Percentiles rank a stretch among this genome's conserved stretches.
phyloP scores from a whole-genome alignment of 2,329 filamentous ascomycete species.

The Nemania serpens region DNA sequence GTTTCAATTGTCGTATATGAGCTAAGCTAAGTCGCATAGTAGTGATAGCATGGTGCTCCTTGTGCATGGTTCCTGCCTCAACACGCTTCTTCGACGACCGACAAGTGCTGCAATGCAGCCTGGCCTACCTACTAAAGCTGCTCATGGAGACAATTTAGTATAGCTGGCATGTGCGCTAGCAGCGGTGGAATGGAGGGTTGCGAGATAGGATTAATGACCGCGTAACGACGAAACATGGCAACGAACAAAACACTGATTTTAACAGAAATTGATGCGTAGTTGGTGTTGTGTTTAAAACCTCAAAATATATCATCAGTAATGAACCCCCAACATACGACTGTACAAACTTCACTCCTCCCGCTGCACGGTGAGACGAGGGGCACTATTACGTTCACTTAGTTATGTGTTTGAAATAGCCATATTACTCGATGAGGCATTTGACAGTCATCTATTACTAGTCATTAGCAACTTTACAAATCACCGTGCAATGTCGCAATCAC shows the following conservation, averaged over 20 bases:
- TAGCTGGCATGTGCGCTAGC: no score
- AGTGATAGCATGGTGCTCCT: constrained; percentile 34
- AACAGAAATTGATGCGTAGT: neutral
- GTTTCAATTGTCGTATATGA: constrained; percentile 40
- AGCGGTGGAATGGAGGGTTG: no score
- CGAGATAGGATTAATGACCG: neutral
- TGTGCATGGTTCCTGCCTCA: constrained; percentile 38
- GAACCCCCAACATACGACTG: neutral
- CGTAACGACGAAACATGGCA: neutral
- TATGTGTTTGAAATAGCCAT: neutral
- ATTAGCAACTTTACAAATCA: no score
- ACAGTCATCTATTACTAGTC: no score
- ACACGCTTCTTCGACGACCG: constrained; percentile 38
- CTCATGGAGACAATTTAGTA: no score
- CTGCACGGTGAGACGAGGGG: neutral
- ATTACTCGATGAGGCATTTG: no score
- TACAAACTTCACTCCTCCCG: neutral
- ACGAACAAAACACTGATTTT: neutral
- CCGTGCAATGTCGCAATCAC: no score
- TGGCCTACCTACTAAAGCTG: no score
- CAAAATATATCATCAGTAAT: neutral
- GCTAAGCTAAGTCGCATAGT: constrained; percentile 33
- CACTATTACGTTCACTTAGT: neutral
- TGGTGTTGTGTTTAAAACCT: neutral
- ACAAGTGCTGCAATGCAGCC: no score